Evolutionary conservation across 2,329 filamentous ascomycete species (phyloP), one percentile per base, ranked within the genome.

Genomic region (Diaporthe citrichinensis): DNA sequence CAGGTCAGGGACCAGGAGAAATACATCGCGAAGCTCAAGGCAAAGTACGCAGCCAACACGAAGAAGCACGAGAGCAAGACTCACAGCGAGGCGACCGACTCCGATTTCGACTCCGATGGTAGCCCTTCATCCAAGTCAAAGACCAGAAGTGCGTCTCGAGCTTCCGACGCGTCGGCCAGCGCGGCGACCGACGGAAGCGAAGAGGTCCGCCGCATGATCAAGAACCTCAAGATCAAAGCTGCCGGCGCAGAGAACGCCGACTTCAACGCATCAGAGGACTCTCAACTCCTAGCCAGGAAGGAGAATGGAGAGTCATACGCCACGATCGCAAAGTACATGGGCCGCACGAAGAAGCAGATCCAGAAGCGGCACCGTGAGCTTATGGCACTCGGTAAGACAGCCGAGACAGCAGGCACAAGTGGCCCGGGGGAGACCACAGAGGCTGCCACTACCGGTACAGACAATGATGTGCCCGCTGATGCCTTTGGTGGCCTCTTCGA

Each of bases 241-340:
- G 76, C 57, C 34, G 74, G 74, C 44, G n/a, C 23, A 23, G 58
- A 74, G 28, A 39, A 62, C n/a, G 36, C 25, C 41, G 36, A 51
- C 23, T 80, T 78, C 76, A 79, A 76, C n/a, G 61, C 57, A 12
- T 79, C 79, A 8, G 74, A 78, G 57, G 78, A 80, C 28, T 76
- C 77, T 14, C 74, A 76, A 23, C 62, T 80, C n/a, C 72, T 78
- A 17, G 55, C 77, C 17, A 76, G 78, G 72, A 79, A 79, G 73
- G 71, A 76, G 10, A 76, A 75, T 2, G 74, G 77, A 25, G 67
- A 72, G 36, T 34, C 55, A 5, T 72, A 15, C 20, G 25, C 7
- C 20, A 23, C 23, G 3, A 75, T 75, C 4, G 67, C 67, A 5
- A 51, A 59, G 25, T 28, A 10, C 58, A 72, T 75, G 73, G 20